These are phyloP conservation scores for Ceratopteris richardii DNA, from an alignment of 75 land plant genomes.

Conservation along the genomic window DNA sequence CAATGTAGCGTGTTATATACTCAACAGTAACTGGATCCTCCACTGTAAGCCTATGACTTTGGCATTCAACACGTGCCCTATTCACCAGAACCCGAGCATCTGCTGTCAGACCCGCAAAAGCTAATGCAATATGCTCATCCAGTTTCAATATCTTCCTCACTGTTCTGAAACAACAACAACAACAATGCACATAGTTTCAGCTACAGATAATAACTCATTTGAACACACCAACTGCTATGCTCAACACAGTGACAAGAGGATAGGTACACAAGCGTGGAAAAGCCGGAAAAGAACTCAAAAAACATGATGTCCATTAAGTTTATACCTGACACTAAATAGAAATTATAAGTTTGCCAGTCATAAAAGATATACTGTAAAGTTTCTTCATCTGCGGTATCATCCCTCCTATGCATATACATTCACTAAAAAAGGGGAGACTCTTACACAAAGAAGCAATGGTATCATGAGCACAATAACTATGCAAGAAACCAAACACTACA, in stretches of 20 bases:
- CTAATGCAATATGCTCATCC: slow-evolving; percentile 86
- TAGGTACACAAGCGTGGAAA: not conserved
- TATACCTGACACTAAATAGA: too few relatives aligned
- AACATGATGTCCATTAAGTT: too few relatives aligned
- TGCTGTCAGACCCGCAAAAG: slow-evolving; percentile 95
- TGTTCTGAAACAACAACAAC: slow-evolving; percentile 32
- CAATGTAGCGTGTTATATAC: slow-evolving; percentile 91
- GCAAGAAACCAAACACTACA: too few relatives aligned
- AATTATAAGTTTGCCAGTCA: too few relatives aligned
- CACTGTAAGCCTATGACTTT: slow-evolving; percentile 88
- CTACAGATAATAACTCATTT: not conserved
- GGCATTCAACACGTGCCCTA: slow-evolving; percentile 85
- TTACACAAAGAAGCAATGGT: too few relatives aligned
- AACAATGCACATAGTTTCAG: not conserved
- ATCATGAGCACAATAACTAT: too few relatives aligned
- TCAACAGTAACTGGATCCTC: slow-evolving; percentile 98
- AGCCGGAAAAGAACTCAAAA: too few relatives aligned
- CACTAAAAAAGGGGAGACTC: too few relatives aligned
- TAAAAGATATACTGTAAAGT: too few relatives aligned
- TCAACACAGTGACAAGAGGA: not conserved
- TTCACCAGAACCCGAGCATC: slow-evolving; percentile 93
- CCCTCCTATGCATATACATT: too few relatives aligned
- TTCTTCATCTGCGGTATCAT: too few relatives aligned
- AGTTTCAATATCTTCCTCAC: slow-evolving; percentile 77
- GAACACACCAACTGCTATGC: not conserved